These are phyloP conservation scores for Coniosporium tulheliwenetii DNA, from an alignment of 2,329 filamentous ascomycete species.

Conservation along the genomic window DNA sequence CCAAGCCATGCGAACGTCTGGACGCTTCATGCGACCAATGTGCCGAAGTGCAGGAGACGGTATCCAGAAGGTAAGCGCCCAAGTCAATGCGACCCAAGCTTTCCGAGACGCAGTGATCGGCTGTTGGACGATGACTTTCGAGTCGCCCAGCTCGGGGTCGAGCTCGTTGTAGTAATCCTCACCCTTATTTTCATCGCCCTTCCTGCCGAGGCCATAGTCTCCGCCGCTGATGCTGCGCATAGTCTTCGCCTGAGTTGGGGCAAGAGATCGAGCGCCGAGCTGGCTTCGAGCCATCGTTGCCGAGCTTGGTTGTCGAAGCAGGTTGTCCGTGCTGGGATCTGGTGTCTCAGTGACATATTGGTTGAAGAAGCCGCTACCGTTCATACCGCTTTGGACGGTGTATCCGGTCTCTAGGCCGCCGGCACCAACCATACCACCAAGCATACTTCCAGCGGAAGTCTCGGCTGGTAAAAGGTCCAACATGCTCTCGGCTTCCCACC, in stretches of 20 bases:
- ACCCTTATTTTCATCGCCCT: conserved; percentile 66
- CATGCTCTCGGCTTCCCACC: conserved; percentile 98
- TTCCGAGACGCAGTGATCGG: conserved; percentile 49
- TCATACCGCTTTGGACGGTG: conserved; percentile 39
- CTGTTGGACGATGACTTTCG: conserved; percentile 60
- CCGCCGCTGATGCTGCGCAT: conserved; percentile 36
- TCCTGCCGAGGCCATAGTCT: conserved; percentile 78
- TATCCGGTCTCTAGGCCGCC: conserved; percentile 58
- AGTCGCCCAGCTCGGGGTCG: conserved; percentile 64
- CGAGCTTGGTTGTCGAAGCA: conserved; percentile 35
- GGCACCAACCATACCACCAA: conserved; percentile 36
- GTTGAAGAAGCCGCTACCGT: conserved; percentile 51
- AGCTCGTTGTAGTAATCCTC: conserved; percentile 55
- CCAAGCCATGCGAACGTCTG: conserved; percentile 95
- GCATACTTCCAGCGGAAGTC: conserved; percentile 11
- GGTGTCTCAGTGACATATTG: conserved; percentile 41
- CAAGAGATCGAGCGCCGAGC: conserved; percentile 24
- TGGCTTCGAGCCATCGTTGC: conserved; percentile 28
- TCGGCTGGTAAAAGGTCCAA: conserved; percentile 65
- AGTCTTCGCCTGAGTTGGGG: conserved; percentile 49
- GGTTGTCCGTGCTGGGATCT: conserved; percentile 56
- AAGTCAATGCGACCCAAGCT: conserved; percentile 68
- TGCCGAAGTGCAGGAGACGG: conserved; percentile 70
- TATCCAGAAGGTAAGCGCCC: conserved; percentile 86
- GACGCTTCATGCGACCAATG: conserved; percentile 88